Evolutionary conservation across 1,284 basidiomycete species (phyloP), one percentile per base, ranked within the genome.

Genomic region (Tylopilus sp.): DNA sequence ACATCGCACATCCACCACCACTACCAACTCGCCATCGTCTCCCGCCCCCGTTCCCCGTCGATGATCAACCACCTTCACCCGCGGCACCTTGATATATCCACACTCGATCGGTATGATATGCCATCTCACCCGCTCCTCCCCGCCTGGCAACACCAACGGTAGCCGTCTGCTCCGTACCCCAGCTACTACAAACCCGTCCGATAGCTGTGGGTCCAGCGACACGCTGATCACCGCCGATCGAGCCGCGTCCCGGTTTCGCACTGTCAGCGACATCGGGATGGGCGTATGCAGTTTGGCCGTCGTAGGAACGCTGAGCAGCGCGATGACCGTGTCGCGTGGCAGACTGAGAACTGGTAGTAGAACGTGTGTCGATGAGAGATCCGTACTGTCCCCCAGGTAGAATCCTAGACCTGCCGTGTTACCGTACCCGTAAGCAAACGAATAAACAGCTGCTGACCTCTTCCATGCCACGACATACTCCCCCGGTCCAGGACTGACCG

Each of bases 41-140:
- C 69, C 58, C 29, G 74, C 71, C 57, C 70, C 64, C 58, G 58
- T 67, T 12, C 70, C 75, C 59, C 80, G 81, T 63, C 91, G 79
- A 63, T 85, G 82, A 71, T 93, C 87, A 44, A 86, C 70, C 32
- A 93, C 87, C 69, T 80, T 84, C 65, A 94, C 82, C 47, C 80
- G 79, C 16, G 92, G 92, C 19, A 91, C 70, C 64, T 74, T 83
- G 55, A 91, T 81, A 69, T 87, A 81, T 57, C 92, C 92, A 75
- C 91, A 93, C 67, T 92, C 91, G 33, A 94, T 75, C 1, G 92
- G 89, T 33, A 93, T 85, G 33, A 94, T 72, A 41, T 84, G 86
- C 90, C 92, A 94, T 6, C 78, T 77, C 19, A 94, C 61, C 58
- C 77, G 82, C 69, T 89, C 88, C 74, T 94, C 92, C 22, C 82